Evolutionary conservation across 495 filamentous ascomycete species (phyloP), one percentile per base, ranked within the genome.

Genomic region (Trichoderma gamsii): DNA sequence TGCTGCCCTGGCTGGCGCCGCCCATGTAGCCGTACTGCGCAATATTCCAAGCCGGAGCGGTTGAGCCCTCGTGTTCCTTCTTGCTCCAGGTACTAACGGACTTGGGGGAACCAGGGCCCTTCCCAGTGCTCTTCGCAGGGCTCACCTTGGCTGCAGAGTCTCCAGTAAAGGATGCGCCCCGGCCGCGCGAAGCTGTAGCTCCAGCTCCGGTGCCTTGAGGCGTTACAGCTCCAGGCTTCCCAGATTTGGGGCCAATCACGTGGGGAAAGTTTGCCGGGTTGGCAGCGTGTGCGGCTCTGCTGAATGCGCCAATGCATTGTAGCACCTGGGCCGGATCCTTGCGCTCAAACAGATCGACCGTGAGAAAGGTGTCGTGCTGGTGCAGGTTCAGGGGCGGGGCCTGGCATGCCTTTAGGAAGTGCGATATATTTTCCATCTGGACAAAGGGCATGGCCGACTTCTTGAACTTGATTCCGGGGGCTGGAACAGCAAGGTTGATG

Each of bases 11-110:
- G 72, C 90, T 97, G 9, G 96, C 96, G 38, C 96, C 96, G 64
- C 96, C 96, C 91, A 98, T 95, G 77, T 97, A 98, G 12, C 95
- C 94, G 71, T 98, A 99, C 73, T 99, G 96, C 51, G 94, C 91
- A 68, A 98, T 97, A 73, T 99, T 98, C 96, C 96, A 99, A 32
- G 96, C 96, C 2, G 96, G 96, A 4, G 87, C 79, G 15, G 94
- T 97, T 38, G 81, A 82, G 23, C 85, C 85, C 76, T 97, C 89
- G 71, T 98, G 92, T 21, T 84, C 84, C 72, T 82, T 91, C 74
- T 87, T 97, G 76, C 90, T 95, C 95, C 95, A 99, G 75, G 87
- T 94, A 76, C 93, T 97, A 46, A 93, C 84, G 4, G 74, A 75
- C 2, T 76, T 73, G 8, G 81, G 78, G 1, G 80, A 79, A 32